These are phyloP conservation scores for Auricularia cornea DNA, from an alignment of 768 basidiomycete species.

Conservation along the genomic window DNA sequence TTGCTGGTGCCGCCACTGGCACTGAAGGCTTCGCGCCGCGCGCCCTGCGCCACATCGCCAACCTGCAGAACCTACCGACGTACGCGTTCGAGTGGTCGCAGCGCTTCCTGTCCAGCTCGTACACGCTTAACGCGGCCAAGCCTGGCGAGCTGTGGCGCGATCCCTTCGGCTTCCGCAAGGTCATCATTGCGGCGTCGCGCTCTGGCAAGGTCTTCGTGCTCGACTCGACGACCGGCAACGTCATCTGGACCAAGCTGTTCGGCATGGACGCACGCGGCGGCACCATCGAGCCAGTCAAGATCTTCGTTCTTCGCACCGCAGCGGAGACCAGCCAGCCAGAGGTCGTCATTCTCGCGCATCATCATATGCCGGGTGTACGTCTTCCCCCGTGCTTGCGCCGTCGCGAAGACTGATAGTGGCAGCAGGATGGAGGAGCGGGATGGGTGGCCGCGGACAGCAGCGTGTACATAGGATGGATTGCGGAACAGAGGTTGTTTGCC, in stretches of 20 bases:
- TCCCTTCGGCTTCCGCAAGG: conserved; percentile 78
- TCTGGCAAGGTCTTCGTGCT: conserved; percentile 75
- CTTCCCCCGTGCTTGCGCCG: not conserved
- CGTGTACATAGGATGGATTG: too few relatives aligned
- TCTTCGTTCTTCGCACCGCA: conserved; percentile 47
- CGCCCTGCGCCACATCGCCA: conserved; percentile 46
- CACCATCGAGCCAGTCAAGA: conserved; percentile 46
- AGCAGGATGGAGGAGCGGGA: too few relatives aligned
- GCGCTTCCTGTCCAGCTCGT: conserved; percentile 65
- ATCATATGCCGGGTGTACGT: conserved; percentile 54
- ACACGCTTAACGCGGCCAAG: conserved; percentile 28
- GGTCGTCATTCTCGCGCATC: conserved; percentile 54
- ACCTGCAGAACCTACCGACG: conserved; percentile 58
- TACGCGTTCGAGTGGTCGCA: conserved; percentile 58
- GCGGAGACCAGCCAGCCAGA: conserved; percentile 40
- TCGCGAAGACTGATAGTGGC: not conserved
- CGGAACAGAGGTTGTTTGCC: too few relatives aligned
- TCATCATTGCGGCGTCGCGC: conserved; percentile 63
- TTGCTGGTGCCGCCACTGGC: conserved; percentile 19
- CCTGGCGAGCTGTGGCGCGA: conserved; percentile 49
- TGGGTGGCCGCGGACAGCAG: too few relatives aligned
- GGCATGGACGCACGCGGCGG: conserved; percentile 57
- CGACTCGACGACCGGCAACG: conserved; percentile 66
- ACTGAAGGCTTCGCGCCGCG: conserved; percentile 44
- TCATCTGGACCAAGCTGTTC: conserved; percentile 74